Evolutionary conservation across 2,329 filamentous ascomycete genomes (phyloP).

Genomic region (Cercospora citrullina): DNA sequence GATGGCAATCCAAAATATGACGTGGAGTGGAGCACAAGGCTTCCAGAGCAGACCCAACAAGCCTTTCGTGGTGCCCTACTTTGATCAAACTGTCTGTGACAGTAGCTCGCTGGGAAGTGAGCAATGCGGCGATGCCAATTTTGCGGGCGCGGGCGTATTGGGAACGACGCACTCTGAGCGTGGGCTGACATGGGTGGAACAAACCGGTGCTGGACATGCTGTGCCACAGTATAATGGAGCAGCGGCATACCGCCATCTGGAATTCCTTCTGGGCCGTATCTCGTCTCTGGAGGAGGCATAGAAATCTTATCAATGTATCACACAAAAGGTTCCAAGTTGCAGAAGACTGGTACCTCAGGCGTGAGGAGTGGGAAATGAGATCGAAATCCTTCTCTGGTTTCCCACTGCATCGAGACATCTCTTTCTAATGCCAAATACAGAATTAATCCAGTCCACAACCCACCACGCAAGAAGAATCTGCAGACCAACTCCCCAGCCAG

Average conservation of each 20-base stretch:
- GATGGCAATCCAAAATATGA: conserved; percentile 35
- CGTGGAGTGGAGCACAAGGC: conserved; percentile 35
- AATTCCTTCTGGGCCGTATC: conserved; percentile 46
- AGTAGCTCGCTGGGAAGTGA: not conserved
- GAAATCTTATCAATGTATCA: no score
- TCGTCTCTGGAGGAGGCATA: not conserved
- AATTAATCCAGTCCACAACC: no score
- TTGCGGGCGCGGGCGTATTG: conserved; percentile 30
- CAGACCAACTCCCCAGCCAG: no score
- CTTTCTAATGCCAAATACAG: no score
- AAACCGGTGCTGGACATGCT: conserved; percentile 32
- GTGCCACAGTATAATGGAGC: conserved; percentile 44
- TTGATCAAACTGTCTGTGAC: not conserved
- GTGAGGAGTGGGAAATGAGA: no score
- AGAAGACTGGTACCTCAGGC: no score
- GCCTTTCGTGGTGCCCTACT: conserved; percentile 32
- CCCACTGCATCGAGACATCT: no score
- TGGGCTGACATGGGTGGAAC: conserved; percentile 30
- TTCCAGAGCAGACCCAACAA: conserved; percentile 29
- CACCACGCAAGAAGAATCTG: no score
- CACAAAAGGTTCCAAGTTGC: no score
- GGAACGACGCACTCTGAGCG: conserved; percentile 32
- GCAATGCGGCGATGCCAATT: not conserved
- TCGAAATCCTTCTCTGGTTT: no score
- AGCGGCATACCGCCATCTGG: conserved; percentile 45